These are phyloP conservation scores for Hyphopichia wangnamkhiaoensis DNA, from an alignment of 1,139 yeast genomes.

Conservation along the genomic window DNA sequence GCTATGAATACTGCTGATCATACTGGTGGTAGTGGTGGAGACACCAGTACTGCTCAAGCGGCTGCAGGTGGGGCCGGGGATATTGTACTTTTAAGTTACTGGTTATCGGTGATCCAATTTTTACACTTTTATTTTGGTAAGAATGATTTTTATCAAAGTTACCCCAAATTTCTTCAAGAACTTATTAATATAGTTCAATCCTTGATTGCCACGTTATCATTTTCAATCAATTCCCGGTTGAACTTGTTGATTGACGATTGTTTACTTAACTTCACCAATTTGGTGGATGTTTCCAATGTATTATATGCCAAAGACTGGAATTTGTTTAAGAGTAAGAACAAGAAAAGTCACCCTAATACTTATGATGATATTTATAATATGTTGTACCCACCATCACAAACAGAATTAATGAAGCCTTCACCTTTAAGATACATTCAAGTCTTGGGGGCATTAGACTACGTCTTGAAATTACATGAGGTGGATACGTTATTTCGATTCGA, in stretches of 20 bases:
- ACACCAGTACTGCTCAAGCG: slow-evolving; percentile 14
- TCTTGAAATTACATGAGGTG: slow-evolving; percentile 77
- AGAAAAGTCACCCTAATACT: slow-evolving; percentile 41
- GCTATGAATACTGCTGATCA: slow-evolving; percentile 30
- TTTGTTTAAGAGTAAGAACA: slow-evolving; percentile 55
- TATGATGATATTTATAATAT: slow-evolving; percentile 69
- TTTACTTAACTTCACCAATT: slow-evolving; percentile 60
- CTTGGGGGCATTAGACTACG: slow-evolving; percentile 84
- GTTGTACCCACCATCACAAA: slow-evolving; percentile 70
- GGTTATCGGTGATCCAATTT: slow-evolving; percentile 70
- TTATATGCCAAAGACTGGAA: slow-evolving; percentile 77
- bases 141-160: slow-evolving; percentile 52
- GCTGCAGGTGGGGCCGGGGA: slow-evolving; percentile 53
- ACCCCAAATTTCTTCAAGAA: slow-evolving; percentile 64
- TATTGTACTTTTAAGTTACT: slow-evolving; percentile 68
- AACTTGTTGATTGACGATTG: slow-evolving; percentile 61
- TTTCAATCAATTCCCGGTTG: slow-evolving; percentile 63
- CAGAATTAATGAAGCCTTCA: slow-evolving; percentile 72
- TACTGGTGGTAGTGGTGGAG: slow-evolving; percentile 16
- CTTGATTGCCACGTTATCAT: slow-evolving; percentile 61
- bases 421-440: slow-evolving; percentile 86
- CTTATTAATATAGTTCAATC: slow-evolving; percentile 59
- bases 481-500: slow-evolving; percentile 76
- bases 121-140: slow-evolving; percentile 64
- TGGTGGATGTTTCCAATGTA: slow-evolving; percentile 62